Evolutionary conservation across 2,329 filamentous ascomycete genomes (phyloP).

Genomic region (Magnaporthiopsis rhizophila): DNA sequence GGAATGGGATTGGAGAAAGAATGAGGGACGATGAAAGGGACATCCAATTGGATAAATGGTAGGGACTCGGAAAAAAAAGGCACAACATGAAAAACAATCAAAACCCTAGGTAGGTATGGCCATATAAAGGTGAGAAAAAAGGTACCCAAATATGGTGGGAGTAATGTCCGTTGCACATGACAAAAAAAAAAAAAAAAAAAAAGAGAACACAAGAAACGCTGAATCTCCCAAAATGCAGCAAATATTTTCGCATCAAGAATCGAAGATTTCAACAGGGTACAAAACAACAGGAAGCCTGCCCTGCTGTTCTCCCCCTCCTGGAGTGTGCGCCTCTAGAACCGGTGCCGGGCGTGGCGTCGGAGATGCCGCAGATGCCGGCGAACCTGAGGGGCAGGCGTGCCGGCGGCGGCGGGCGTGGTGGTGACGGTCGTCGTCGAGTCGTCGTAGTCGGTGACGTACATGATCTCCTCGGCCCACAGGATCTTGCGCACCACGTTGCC

Average conservation of each 20-base stretch:
- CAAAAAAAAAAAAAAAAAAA: constrained; percentile 1
- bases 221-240: not conserved
- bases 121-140: not conserved
- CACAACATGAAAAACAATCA: not conserved
- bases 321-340: not conserved
- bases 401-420: constrained; percentile 22
- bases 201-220: constrained; percentile 6
- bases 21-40: not conserved
- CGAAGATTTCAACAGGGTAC: not conserved
- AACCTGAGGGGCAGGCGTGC: constrained; percentile 16
- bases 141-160: not conserved
- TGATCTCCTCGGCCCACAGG: constrained; percentile 45
- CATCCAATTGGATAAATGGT: not conserved
- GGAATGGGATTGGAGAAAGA: not conserved
- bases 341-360: constrained; percentile 8
- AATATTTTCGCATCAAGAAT: not conserved
- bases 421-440: constrained; percentile 34
- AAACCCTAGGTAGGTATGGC: not conserved
- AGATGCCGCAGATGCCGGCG: constrained; percentile 32
- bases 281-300: constrained; percentile 1
- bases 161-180: not conserved
- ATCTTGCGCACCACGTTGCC: constrained; percentile 46
- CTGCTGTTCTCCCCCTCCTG: not conserved
- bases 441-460: constrained; percentile 41
- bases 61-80: not conserved